Evolutionary conservation across 202 grass and related monocot species (phyloP).

Genomic region (Carex arenaria): DNA sequence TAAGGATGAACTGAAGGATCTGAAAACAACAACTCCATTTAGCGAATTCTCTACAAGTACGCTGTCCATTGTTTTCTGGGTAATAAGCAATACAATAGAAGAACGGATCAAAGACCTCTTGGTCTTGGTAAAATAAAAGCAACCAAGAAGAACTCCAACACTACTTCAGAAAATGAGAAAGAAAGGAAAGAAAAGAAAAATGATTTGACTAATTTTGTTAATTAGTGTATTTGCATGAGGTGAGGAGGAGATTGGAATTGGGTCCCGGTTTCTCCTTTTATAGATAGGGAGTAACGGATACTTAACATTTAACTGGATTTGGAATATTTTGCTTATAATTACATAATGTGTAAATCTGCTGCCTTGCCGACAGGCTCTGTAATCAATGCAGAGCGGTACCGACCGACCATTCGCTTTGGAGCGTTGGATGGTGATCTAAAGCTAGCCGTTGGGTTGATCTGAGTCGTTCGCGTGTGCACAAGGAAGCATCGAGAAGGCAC

Average conservation of each 20-base stretch:
- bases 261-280: conserved; percentile 12
- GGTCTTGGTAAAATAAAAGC: conserved; percentile 39
- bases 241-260: background rate
- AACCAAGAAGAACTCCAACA: conserved; percentile 1
- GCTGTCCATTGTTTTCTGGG: conserved; percentile 12
- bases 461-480: background rate
- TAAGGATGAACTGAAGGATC: conserved; percentile 22
- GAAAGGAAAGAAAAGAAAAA: background rate
- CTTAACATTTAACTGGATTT: conserved; percentile 16
- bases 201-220: background rate
- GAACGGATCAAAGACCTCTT: background rate
- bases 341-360: background rate
- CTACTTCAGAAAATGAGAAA: background rate
- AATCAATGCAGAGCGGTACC: conserved; percentile 24
- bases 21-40: conserved; percentile 20
- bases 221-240: conserved; percentile 3
- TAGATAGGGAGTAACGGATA: conserved; percentile 20
- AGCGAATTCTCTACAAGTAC: conserved; percentile 16
- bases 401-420: conserved; percentile 27
- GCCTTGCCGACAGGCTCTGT: conserved; percentile 25
- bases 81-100: background rate
- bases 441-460: conserved; percentile 20
- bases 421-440: conserved; percentile 33
- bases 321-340: background rate
- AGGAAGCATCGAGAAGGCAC: conserved; percentile 11